phyloP scores from a whole-genome alignment of 73 alveolate species.

The Blepharisma japonicum region DNA sequence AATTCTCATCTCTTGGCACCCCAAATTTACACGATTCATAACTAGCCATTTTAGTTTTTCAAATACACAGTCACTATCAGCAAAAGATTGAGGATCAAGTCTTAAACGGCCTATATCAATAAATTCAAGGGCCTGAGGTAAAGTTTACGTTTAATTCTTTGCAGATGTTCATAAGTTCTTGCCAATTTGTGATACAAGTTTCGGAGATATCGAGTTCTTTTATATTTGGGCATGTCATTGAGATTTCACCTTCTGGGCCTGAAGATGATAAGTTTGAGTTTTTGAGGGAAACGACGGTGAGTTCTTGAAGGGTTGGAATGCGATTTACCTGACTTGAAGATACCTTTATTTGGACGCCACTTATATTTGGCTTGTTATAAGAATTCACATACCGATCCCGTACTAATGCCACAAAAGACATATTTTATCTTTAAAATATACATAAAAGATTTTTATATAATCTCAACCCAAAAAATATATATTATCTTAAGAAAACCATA shows the following conservation, averaged over 20 bases:
- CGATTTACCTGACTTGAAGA: neutral
- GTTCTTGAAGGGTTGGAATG: neutral
- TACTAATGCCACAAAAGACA: constrained; percentile 16
- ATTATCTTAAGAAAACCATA: no score
- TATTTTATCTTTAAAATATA: neutral
- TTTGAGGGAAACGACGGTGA: neutral
- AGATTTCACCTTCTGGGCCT: constrained; percentile 10
- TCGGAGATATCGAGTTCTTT: constrained; percentile 25
- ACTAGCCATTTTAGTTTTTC: constrained; percentile 1
- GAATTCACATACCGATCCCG: neutral
- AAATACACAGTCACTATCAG: neutral
- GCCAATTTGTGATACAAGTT: constrained; percentile 4
- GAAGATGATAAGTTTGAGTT: neutral
- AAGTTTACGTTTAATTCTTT: neutral
- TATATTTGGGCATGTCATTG: constrained; percentile 16
- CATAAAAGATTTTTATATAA: no score
- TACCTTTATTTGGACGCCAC: constrained; percentile 21
- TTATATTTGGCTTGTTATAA: neutral
- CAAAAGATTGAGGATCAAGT: neutral
- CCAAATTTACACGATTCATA: neutral
- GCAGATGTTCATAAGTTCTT: neutral
- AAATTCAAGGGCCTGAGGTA: neutral
- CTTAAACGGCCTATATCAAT: constrained; percentile 20
- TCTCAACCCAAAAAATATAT: no score
- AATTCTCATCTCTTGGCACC: neutral